These are phyloP conservation scores for Carex arenaria DNA, from an alignment of 202 grass and related monocot genomes.

Conservation along the genomic window DNA sequence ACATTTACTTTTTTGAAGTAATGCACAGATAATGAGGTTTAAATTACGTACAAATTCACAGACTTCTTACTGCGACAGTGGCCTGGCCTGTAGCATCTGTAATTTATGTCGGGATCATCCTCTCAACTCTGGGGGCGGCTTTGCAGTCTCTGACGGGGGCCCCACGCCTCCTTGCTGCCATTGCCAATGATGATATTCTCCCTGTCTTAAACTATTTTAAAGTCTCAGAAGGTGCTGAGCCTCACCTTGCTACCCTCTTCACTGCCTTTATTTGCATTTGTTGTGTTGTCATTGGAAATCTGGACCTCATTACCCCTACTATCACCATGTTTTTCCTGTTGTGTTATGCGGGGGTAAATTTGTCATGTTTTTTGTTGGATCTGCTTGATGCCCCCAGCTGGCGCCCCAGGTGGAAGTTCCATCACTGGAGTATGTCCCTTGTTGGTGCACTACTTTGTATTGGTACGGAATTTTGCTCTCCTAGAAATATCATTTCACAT, in stretches of 20 bases:
- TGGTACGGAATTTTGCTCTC: conserved; percentile 46
- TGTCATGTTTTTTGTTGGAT: conserved; percentile 95
- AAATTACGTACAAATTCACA: conserved; percentile 29
- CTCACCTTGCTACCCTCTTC: conserved; percentile 80
- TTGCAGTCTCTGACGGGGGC: conserved; percentile 94
- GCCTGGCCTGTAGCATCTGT: conserved; percentile 90
- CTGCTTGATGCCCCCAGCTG: conserved; percentile 99
- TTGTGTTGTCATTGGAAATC: conserved; percentile 92
- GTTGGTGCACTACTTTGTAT: conserved; percentile 84
- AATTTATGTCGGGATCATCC: conserved; percentile 93
- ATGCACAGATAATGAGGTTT: background rate
- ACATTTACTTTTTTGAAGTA: background rate
- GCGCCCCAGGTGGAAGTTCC: conserved; percentile 98
- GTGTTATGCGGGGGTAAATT: conserved; percentile 94
- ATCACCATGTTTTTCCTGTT: conserved; percentile 99
- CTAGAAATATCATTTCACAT: background rate
- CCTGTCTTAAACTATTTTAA: conserved; percentile 95
- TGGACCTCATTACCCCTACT: conserved; percentile 97
- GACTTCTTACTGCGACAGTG: conserved; percentile 90
- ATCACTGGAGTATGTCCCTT: conserved; percentile 99
- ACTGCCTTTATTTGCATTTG: conserved; percentile 80
- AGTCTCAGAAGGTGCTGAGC: conserved; percentile 82
- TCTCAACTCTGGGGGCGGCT: conserved; percentile 95
- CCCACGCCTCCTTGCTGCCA: conserved; percentile 89
- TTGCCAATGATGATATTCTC: conserved; percentile 96